A percentile compares a stretch with the other conserved stretches of the same genome.
Conservation (phyloP, 257 asterid species). For the Gynochthodes officinalis region DNA sequence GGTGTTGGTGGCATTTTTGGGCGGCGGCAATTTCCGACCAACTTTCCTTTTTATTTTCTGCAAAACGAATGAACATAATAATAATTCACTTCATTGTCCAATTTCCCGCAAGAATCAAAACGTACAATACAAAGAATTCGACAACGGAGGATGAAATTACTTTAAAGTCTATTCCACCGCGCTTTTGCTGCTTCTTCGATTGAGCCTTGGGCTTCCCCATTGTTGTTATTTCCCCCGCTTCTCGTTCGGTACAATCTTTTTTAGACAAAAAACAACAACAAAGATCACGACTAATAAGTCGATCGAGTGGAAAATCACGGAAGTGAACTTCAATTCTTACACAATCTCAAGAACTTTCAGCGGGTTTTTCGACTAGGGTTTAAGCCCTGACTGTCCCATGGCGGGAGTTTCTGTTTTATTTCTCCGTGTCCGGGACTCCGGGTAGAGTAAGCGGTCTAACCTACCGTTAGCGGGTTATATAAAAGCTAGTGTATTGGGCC, state of each 20-base stretch:
- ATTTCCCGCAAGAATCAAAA: neutral
- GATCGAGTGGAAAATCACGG: no score
- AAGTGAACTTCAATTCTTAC: neutral
- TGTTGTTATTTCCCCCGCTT: slow-evolving; percentile 10
- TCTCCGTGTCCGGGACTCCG: neutral
- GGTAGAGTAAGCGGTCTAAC: neutral
- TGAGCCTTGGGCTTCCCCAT: slow-evolving; percentile 75
- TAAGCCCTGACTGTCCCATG: slow-evolving; percentile 1
- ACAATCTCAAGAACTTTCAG: no score
- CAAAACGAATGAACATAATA: slow-evolving; percentile 5
- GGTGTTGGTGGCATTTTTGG: slow-evolving; percentile 82
- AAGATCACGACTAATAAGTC: no score
- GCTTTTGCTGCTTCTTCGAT: slow-evolving; percentile 58
- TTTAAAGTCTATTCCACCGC: slow-evolving; percentile 79
- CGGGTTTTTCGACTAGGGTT: slow-evolving; percentile 14
- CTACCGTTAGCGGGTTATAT: no score
- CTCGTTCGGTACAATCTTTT: no score
- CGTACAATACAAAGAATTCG: neutral
- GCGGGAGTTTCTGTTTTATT: neutral
- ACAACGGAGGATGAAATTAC: slow-evolving; percentile 22
- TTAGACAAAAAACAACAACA: no score
- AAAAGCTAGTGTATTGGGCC: neutral
- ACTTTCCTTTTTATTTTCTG: slow-evolving; percentile 88
- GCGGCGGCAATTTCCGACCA: slow-evolving; percentile 93
- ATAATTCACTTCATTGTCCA: neutral